A percentile compares a stretch with the other conserved stretches of the same genome.
Conservation (phyloP, 2,329 filamentous ascomycete genomes). For the Pleoardoris graminearum region DNA sequence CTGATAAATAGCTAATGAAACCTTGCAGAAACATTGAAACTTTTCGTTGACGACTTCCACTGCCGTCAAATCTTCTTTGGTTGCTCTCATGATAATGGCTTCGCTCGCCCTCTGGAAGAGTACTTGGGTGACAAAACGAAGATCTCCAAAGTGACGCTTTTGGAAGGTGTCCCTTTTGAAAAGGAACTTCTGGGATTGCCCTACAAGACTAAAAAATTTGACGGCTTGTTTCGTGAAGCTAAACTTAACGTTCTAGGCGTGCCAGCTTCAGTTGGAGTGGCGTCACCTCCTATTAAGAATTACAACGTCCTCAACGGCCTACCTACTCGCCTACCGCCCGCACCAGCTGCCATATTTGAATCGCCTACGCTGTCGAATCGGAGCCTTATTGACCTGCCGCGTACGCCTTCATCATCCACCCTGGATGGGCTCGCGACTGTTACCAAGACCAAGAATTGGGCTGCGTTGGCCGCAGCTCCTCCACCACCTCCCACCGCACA, state of each 20-base stretch:
- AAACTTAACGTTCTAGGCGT: conserved; percentile 45
- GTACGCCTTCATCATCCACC: conserved; percentile 37
- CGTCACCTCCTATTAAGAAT: conserved; percentile 12
- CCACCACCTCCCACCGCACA: conserved; percentile 32
- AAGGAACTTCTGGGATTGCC: conserved; percentile 56
- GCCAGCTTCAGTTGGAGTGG: neutral
- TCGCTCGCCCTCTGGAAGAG: conserved; percentile 57
- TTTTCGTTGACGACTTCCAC: conserved; percentile 60
- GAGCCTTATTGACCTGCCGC: conserved; percentile 14
- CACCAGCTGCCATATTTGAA: conserved; percentile 15
- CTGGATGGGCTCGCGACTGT: conserved; percentile 21
- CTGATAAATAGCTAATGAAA: neutral
- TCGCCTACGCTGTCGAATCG: neutral
- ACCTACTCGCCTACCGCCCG: conserved; percentile 31
- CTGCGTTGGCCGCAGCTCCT: conserved; percentile 38
- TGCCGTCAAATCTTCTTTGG: conserved; percentile 65
- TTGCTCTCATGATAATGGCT: conserved; percentile 61
- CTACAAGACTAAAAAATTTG: conserved; percentile 56
- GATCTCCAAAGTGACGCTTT: conserved; percentile 55
- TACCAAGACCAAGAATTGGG: conserved; percentile 34
- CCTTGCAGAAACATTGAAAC: conserved; percentile 57
- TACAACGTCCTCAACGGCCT: conserved; percentile 29
- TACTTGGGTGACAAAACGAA: conserved; percentile 49
- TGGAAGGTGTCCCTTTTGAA: conserved; percentile 61
- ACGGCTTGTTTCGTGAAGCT: conserved; percentile 57